Evolutionary conservation across 169 alveolate species (phyloP).

Genomic region (Toxoplasma gondii): DNA sequence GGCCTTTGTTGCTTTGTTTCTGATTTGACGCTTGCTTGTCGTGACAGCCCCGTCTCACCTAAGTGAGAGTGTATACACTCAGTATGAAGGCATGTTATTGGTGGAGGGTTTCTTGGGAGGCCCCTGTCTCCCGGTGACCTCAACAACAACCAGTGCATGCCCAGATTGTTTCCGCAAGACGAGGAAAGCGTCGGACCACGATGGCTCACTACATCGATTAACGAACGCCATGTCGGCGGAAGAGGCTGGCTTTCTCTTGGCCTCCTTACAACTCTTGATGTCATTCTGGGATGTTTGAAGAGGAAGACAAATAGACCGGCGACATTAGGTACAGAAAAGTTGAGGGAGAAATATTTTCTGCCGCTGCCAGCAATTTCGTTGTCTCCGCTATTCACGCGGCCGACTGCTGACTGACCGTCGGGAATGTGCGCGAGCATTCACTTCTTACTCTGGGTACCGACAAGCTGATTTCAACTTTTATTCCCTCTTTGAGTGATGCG

Average conservation of each 20-base stretch:
- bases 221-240: no score
- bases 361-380: background rate
- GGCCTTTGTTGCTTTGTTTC: no score
- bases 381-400: background rate
- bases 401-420: background rate
- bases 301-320: background rate
- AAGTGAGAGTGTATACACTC: background rate
- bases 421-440: constrained; percentile 1
- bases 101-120: background rate
- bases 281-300: background rate
- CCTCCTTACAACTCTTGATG: no score
- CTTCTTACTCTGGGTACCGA: background rate
- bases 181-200: background rate
- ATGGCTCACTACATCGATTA: background rate
- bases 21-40: no score
- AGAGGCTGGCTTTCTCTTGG: no score
- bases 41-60: no score
- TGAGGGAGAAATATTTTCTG: background rate
- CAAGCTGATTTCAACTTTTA: background rate
- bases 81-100: background rate
- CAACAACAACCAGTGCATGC: background rate
- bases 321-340: background rate
- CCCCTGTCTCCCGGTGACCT: background rate
- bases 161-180: background rate
- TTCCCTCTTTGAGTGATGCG: background rate